Evolutionary conservation across 306 rosid species (phyloP).

Genomic region (apple (Malus domestica)): ASM211411v1 NC_041801.1:8922001-8922500

Average conservation of each 20-base stretch:
- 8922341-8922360: slow-evolving; percentile 21
- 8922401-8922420: neutral
- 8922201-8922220: slow-evolving; percentile 2
- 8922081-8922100: slow-evolving; percentile 14
- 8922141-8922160: slow-evolving; percentile 91
- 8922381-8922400: neutral
- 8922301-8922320: slow-evolving; percentile 84
- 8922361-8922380: slow-evolving; percentile 9
- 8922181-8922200: neutral
- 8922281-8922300: slow-evolving; percentile 93
- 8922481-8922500: neutral
- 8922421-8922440: neutral
- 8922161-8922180: slow-evolving; percentile 53
- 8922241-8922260: slow-evolving; percentile 95
- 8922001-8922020: slow-evolving; percentile 53
- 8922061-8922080: neutral
- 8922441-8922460: neutral
- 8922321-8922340: slow-evolving; percentile 70
- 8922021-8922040: neutral
- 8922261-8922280: slow-evolving; percentile 83
- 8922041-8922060: neutral
- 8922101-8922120: slow-evolving; percentile 49
- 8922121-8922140: slow-evolving; percentile 77
- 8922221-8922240: slow-evolving; percentile 50
- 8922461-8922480: neutral